Percentiles rank a stretch among this genome's conserved stretches.
These are phyloP conservation scores for Acanthamoeba lenticulata DNA, from an alignment of 208 protist species.

Conservation along the genomic window DNA sequence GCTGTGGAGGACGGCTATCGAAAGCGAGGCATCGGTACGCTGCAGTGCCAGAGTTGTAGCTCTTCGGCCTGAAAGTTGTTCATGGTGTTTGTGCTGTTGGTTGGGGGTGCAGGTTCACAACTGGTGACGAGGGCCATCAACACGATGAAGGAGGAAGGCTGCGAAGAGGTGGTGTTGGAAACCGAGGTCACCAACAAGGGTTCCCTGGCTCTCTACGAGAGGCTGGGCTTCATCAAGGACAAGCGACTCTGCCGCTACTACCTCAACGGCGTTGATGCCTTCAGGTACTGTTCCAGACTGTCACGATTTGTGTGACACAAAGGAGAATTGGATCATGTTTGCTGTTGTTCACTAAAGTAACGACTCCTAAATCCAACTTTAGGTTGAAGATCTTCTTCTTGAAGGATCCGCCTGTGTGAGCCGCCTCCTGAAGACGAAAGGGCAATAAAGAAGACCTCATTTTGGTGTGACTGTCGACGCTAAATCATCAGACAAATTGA, in stretches of 20 bases:
- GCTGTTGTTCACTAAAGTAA: too few species aligned
- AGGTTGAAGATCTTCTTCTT: constrained; percentile 44
- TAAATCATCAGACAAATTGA: too few species aligned
- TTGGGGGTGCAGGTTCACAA: constrained; percentile 77
- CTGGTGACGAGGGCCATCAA: constrained; percentile 93
- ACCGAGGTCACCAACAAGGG: constrained; percentile 93
- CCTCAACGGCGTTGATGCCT: constrained; percentile 94
- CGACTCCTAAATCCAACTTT: too few species aligned
- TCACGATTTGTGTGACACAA: too few species aligned
- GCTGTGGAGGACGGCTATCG: constrained; percentile 94
- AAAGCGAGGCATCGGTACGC: constrained; percentile 90
- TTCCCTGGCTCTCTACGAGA: constrained; percentile 95
- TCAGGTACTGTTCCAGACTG: constrained; percentile 84
- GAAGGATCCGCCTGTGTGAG: background rate
- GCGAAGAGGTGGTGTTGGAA: constrained; percentile 94
- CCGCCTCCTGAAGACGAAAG: too few species aligned
- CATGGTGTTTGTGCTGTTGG: too few species aligned
- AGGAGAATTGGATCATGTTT: too few species aligned
- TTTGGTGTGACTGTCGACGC: too few species aligned
- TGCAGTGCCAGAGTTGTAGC: too few species aligned
- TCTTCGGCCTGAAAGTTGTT: too few species aligned
- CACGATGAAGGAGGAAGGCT: constrained; percentile 93
- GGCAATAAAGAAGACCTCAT: too few species aligned
- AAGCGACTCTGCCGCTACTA: constrained; percentile 89
- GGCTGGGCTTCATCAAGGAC: constrained; percentile 95